Base-by-base conservation (phyloP, 2,329 filamentous ascomycete genomes). In the Fusarium sp. region DNA sequence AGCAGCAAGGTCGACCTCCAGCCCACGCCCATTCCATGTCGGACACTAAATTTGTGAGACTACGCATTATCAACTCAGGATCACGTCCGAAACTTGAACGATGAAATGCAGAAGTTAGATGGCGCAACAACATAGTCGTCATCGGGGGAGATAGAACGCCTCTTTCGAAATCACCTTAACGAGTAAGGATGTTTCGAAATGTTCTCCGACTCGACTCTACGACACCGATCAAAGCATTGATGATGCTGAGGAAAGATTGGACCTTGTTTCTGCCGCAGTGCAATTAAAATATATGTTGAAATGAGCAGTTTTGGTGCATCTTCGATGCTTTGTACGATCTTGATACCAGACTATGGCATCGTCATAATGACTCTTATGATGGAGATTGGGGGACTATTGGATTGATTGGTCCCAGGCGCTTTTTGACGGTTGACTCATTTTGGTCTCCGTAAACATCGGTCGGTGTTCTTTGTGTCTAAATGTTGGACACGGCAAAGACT, bases 71-170 rank as follows among this genome's bases (percentile, higher is more conserved):
- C 77, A 55, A 74, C 79, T 52, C 70, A 78, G 76, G 65, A 79
- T 42, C 68, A 69, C 62, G 80, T 83, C n/a, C 28, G 25, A 34
- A 76, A 79, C 49, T 76, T 77, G 30, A 77, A 77, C 64, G 80
- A 84, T 19, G 81, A 85, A 58, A 37, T 42, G 30, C 46, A 58
- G 81, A 82, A 58, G 89, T 86, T 72, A 82, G 83, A 64, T 89
- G 87, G 87, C 84, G 86, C 34, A 83, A 85, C 25, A 88, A 85
- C 66, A 83, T 88, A 30, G 85, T 85, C 30, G 84, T 88, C 14
- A 82, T 88, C 50, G 82, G 82, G 19, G 75, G 76, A 56, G 87
- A 90, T 44, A 85, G 86, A 34, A 85, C 84, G 21, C 87, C 89
- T 70, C 73, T 89, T 41, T 89, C 60, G 54, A 56, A 42, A 42